phyloP scores from a whole-genome alignment of 805 yeast species.

The Grigorovia humatica region DNA sequence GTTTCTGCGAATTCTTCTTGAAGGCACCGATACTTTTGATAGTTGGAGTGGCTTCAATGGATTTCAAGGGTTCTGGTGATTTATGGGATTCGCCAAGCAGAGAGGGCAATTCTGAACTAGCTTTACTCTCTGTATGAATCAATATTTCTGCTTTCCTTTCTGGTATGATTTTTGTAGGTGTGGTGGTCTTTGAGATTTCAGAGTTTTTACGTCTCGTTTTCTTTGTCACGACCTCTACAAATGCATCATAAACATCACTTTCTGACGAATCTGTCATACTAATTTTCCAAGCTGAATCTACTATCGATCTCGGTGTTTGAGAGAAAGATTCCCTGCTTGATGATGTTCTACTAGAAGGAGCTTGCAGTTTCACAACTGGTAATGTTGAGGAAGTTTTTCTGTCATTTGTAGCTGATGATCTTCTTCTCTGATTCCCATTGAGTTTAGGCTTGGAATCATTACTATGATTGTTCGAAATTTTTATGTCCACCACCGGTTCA shows the following conservation, averaged over 20 bases:
- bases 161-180: background rate
- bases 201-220: slow-evolving; percentile 10
- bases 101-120: slow-evolving; percentile 9
- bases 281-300: slow-evolving; percentile 1
- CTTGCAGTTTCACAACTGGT: background rate
- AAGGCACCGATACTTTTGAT: slow-evolving; percentile 12
- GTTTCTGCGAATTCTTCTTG: slow-evolving; percentile 23
- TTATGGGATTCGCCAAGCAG: slow-evolving; percentile 1
- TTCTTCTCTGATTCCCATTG: slow-evolving; percentile 1
- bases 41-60: background rate
- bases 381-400: background rate
- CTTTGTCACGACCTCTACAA: slow-evolving; percentile 14
- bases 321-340: background rate
- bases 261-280: slow-evolving; percentile 4
- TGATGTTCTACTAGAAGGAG: background rate
- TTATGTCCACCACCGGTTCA: slow-evolving; percentile 30
- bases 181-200: background rate
- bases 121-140: slow-evolving; percentile 8
- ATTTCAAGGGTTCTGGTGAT: background rate
- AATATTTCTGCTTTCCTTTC: slow-evolving; percentile 9
- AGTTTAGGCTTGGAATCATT: background rate
- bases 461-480: background rate
- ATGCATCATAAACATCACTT: slow-evolving; percentile 11
- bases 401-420: slow-evolving; percentile 3
- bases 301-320: background rate